phyloP scores from a whole-genome alignment of 352 stramenopile species.

The Thalassiosira ordinaria region DNA sequence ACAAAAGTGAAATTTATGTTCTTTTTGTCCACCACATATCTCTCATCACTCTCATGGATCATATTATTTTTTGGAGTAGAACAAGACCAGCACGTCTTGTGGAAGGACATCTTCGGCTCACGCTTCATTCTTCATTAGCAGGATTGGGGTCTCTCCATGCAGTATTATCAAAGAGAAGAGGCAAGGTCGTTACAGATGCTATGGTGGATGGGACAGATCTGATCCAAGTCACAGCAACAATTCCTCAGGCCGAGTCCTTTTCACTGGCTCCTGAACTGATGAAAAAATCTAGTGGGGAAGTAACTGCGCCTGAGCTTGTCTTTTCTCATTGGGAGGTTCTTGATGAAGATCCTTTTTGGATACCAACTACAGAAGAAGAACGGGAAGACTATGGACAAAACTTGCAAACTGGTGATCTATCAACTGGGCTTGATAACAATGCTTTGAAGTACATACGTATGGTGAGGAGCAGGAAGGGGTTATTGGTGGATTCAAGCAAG shows the following conservation, averaged over 20 bases:
- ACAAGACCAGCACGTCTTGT: conserved; percentile 71
- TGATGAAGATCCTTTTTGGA: conserved; percentile 96
- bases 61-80: conserved; percentile 29
- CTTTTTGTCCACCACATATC: too few species aligned
- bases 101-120: conserved; percentile 79
- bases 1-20: conserved; percentile 19
- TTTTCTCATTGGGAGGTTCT: conserved; percentile 95
- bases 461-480: conserved; percentile 92
- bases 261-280: conserved; percentile 91
- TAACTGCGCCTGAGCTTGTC: conserved; percentile 94
- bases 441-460: conserved; percentile 94
- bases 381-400: conserved; percentile 94
- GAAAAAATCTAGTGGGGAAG: conserved; percentile 93
- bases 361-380: conserved; percentile 94
- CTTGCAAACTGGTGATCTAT: conserved; percentile 87
- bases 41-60: conserved; percentile 2
- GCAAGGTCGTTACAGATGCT: conserved; percentile 86
- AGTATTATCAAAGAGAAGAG: conserved; percentile 92
- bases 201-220: conserved; percentile 92
- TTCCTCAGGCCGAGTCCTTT: conserved; percentile 94
- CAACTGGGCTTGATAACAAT: conserved; percentile 88
- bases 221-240: conserved; percentile 92
- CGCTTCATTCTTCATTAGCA: conserved; percentile 76
- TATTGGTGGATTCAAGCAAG: conserved; percentile 92
- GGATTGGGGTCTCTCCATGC: conserved; percentile 92